Percentiles rank a stretch among this genome's conserved stretches.
Evolutionary conservation across 2,329 filamentous ascomycete genomes (phyloP).

Genomic region (Beauveria australis): DNA sequence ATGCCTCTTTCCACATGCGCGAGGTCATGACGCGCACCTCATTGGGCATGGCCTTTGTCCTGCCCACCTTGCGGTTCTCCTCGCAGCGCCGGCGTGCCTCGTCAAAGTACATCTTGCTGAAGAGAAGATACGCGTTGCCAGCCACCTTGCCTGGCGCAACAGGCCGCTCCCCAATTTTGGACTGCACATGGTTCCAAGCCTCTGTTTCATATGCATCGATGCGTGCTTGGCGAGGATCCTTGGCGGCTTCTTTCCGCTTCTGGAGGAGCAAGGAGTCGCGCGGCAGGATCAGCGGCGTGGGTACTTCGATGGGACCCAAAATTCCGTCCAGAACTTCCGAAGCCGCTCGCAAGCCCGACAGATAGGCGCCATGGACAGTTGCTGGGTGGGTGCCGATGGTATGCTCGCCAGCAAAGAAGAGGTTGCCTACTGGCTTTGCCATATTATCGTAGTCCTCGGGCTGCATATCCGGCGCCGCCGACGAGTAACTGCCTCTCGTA

Average conservation of each 20-base stretch:
- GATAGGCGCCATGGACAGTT: conserved; percentile 91
- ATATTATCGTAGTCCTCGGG: conserved; percentile 89
- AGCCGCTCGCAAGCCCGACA: conserved; percentile 85
- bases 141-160: conserved; percentile 63
- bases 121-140: conserved; percentile 82
- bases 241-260: conserved; percentile 48
- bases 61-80: conserved; percentile 52
- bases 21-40: conserved; percentile 81
- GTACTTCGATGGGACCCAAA: conserved; percentile 72
- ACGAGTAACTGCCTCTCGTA: conserved; percentile 92
- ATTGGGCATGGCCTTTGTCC: conserved; percentile 60
- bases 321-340: conserved; percentile 75
- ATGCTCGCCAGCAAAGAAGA: conserved; percentile 94
- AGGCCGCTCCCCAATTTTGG: conserved; percentile 65
- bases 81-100: conserved; percentile 51
- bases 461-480: conserved; percentile 72
- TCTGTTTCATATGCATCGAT: conserved; percentile 49
- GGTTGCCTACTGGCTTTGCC: conserved; percentile 73
- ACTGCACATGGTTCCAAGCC: conserved; percentile 42
- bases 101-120: conserved; percentile 72
- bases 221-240: conserved; percentile 42
- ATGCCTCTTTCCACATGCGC: conserved; percentile 80
- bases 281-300: conserved; percentile 63
- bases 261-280: conserved; percentile 43
- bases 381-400: conserved; percentile 94